These are phyloP conservation scores for Hansenula anomala DNA, from an alignment of 1,139 yeast genomes.

Conservation along the genomic window DNA sequence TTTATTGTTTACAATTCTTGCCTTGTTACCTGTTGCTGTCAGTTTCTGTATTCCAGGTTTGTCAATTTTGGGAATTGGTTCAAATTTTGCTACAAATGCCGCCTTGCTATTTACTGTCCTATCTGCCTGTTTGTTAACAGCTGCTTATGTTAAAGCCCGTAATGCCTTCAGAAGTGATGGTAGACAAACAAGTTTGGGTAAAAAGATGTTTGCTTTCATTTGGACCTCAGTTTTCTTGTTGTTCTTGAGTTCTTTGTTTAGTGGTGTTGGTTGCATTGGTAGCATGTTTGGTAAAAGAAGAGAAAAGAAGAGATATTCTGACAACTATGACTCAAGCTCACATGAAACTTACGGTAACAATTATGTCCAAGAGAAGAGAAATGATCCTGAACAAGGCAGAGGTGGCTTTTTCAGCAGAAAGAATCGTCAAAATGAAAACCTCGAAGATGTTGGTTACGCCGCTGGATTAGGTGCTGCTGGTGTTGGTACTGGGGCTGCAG, in stretches of 20 bases:
- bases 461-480: conserved; percentile 7
- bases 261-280: conserved; percentile 19
- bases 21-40: conserved; percentile 35
- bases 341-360: conserved; percentile 23
- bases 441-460: conserved; percentile 15
- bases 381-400: conserved; percentile 3
- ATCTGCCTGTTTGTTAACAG: conserved; percentile 62
- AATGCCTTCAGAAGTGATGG: conserved; percentile 48
- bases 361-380: conserved; percentile 14
- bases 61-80: conserved; percentile 6
- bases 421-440: conserved; percentile 7
- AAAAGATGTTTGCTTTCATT: conserved; percentile 53
- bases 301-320: conserved; percentile 12
- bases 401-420: conserved; percentile 15
- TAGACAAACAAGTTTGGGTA: conserved; percentile 46
- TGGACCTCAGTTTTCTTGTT: conserved; percentile 58
- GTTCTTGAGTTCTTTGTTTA: conserved; percentile 27
- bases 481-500: neutral
- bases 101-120: conserved; percentile 50
- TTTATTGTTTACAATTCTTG: conserved; percentile 48
- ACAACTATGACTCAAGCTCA: conserved; percentile 17
- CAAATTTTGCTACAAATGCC: conserved; percentile 20
- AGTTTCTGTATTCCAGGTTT: conserved; percentile 28
- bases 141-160: conserved; percentile 59
- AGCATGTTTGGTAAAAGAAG: conserved; percentile 7